A percentile compares a stretch with the other conserved stretches of the same genome.
These are phyloP conservation scores for Colletotrichum sp. DNA, from an alignment of 2,329 filamentous ascomycete species.

Conservation along the genomic window DNA sequence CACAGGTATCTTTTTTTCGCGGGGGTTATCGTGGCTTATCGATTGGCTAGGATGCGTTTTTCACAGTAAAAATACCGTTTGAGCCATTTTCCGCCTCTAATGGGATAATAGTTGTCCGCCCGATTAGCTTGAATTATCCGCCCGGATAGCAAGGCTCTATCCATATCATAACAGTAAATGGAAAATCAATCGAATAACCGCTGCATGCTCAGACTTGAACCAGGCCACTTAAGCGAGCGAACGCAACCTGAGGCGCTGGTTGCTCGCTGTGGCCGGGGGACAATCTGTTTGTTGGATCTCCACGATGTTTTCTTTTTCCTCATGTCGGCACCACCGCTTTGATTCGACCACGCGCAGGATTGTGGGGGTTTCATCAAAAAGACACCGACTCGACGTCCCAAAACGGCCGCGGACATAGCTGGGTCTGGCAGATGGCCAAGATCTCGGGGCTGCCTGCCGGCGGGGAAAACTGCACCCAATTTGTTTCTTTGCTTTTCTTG, in stretches of 20 bases:
- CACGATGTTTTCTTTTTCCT: constrained; percentile 5
- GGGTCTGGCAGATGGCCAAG: neutral
- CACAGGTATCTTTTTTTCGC: too few species aligned
- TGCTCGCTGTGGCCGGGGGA: neutral
- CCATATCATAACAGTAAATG: neutral
- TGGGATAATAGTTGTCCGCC: too few species aligned
- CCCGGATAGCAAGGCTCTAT: too few species aligned
- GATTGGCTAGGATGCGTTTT: too few species aligned
- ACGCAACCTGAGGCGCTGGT: neutral
- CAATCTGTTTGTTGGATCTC: neutral
- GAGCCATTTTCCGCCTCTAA: too few species aligned
- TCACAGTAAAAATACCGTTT: too few species aligned
- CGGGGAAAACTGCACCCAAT: neutral
- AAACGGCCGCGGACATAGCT: neutral
- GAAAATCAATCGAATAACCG: neutral
- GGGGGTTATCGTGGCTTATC: too few species aligned
- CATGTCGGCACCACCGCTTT: neutral
- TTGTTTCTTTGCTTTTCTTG: neutral
- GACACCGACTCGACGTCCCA: neutral
- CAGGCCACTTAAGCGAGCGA: neutral
- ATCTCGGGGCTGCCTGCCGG: neutral
- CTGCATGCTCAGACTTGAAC: neutral
- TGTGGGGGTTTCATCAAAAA: neutral
- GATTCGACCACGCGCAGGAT: neutral
- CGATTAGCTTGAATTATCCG: too few species aligned